Conservation (phyloP, 495 filamentous ascomycete species). For the Lepraria neglecta region DNA sequence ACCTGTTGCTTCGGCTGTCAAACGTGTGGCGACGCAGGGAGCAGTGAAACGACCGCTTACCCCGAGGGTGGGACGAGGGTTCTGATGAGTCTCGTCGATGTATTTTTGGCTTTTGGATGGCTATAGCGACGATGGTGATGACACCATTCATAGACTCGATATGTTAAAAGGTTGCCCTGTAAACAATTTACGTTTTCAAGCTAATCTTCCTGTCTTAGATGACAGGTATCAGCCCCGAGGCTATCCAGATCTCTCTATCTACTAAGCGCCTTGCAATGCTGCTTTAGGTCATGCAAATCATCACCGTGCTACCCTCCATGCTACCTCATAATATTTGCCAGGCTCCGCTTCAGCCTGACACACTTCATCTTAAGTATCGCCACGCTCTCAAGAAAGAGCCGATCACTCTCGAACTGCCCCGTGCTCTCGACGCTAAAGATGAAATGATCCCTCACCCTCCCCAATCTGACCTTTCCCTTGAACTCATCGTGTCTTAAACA, state of each 20-base stretch:
- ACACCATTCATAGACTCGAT: no score
- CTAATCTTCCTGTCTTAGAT: neutral
- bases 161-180: no score
- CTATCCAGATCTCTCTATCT: neutral
- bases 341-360: slow-evolving; percentile 53
- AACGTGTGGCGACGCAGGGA: slow-evolving; percentile 31
- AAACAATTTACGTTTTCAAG: no score
- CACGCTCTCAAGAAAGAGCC: slow-evolving; percentile 82
- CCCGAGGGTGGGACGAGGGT: slow-evolving; percentile 32
- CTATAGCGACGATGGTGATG: no score
- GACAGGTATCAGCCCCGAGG: neutral
- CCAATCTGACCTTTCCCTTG: slow-evolving; percentile 88
- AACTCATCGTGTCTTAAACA: slow-evolving; percentile 89
- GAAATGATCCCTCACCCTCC: slow-evolving; percentile 86
- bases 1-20: slow-evolving; percentile 24
- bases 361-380: slow-evolving; percentile 77
- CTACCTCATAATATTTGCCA: slow-evolving; percentile 50
- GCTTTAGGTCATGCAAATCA: neutral
- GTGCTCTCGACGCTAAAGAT: slow-evolving; percentile 94
- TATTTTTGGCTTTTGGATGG: no score
- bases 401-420: slow-evolving; percentile 85
- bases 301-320: neutral
- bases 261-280: slow-evolving; percentile 1
- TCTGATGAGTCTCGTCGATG: slow-evolving; percentile 17
- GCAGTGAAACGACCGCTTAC: slow-evolving; percentile 36